Evolutionary conservation across 2,329 filamentous ascomycete genomes (phyloP).

Genomic region (Emergomyces orientalis): DNA sequence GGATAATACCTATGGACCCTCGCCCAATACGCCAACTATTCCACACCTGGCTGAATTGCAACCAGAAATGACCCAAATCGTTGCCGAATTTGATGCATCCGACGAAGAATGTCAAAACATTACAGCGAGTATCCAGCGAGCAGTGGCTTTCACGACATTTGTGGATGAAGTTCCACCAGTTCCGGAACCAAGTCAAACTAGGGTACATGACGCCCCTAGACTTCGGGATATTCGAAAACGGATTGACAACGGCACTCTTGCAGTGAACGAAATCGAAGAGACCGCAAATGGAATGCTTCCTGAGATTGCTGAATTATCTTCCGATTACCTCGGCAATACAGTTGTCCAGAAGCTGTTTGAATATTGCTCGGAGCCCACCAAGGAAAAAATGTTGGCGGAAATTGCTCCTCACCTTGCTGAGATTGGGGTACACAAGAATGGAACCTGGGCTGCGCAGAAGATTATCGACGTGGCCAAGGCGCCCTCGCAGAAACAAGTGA

Average conservation of each 20-base stretch:
- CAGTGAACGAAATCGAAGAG: conserved; percentile 77
- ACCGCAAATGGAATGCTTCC: conserved; percentile 91
- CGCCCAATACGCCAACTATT: conserved; percentile 44
- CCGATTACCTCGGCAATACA: conserved; percentile 95
- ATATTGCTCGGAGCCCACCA: conserved; percentile 80
- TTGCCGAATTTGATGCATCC: conserved; percentile 76
- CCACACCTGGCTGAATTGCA: conserved; percentile 68
- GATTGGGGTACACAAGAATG: conserved; percentile 98
- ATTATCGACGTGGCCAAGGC: conserved; percentile 95
- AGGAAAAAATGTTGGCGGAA: conserved; percentile 80
- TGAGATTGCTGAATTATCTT: conserved; percentile 88
- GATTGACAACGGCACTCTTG: conserved; percentile 89
- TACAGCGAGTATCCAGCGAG: conserved; percentile 60
- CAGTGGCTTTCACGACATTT: conserved; percentile 65
- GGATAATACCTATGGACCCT: conserved; percentile 26
- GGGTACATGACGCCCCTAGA: conserved; percentile 87
- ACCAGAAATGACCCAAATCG: conserved; percentile 74
- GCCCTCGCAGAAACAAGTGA: conserved; percentile 68
- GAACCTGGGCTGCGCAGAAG: conserved; percentile 98
- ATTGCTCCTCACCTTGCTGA: conserved; percentile 89
- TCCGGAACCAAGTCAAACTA: conserved; percentile 75
- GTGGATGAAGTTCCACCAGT: conserved; percentile 80
- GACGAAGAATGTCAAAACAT: conserved; percentile 70
- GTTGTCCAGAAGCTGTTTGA: conserved; percentile 99
- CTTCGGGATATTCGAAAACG: conserved; percentile 93